Percentiles rank a stretch among this genome's conserved stretches.
Conservation (phyloP, 1,139 yeast genomes). For the Protomyces arabidopsidicola region DNA sequence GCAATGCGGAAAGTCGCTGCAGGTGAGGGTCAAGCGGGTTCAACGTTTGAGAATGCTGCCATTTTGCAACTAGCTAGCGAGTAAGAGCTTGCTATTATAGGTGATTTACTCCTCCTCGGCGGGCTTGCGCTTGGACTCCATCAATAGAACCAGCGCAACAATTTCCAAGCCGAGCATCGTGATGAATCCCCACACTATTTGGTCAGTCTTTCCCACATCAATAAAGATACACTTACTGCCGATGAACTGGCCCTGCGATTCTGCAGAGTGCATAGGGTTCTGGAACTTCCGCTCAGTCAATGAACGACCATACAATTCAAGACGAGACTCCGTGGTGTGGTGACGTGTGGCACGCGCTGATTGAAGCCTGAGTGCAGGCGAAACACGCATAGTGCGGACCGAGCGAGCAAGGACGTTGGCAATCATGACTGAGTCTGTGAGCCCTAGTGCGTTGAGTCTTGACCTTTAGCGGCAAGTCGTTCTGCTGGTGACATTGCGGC, state of each 20-base stretch:
- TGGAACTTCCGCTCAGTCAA: neutral
- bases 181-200: neutral
- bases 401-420: neutral
- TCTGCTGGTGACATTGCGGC: no score
- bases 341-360: neutral
- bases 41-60: neutral
- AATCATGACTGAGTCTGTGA: neutral
- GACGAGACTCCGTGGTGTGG: neutral
- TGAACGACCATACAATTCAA: neutral
- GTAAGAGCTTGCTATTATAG: neutral
- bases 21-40: neutral
- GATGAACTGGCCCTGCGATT: neutral
- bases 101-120: neutral
- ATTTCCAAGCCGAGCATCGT: neutral
- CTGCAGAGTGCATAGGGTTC: neutral
- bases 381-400: neutral
- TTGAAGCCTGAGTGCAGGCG: neutral
- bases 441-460: neutral
- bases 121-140: slow-evolving; percentile 1
- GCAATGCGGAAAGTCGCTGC: slow-evolving; percentile 18
- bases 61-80: neutral
- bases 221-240: neutral
- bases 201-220: neutral
- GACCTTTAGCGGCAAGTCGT: neutral
- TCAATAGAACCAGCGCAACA: neutral